phyloP scores from a whole-genome alignment of 2,329 filamentous ascomycete species.

The Hypoxylon sp. region DNA sequence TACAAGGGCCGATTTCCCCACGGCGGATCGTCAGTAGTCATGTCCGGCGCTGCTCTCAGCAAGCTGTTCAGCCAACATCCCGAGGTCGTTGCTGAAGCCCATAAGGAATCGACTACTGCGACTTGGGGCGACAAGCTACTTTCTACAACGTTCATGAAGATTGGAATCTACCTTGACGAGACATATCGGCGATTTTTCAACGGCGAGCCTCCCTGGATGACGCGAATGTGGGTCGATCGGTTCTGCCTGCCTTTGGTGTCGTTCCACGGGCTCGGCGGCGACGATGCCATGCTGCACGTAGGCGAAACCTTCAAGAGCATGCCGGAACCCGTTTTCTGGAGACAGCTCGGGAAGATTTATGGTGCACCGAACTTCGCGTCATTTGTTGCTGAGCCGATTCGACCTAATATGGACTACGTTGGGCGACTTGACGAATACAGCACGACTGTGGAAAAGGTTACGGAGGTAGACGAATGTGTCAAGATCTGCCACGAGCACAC shows the following conservation, averaged over 20 bases:
- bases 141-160: slow-evolving; percentile 63
- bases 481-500: slow-evolving; percentile 55
- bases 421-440: slow-evolving; percentile 61
- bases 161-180: slow-evolving; percentile 68
- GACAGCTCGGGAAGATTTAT: slow-evolving; percentile 63
- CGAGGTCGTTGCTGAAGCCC: slow-evolving; percentile 57
- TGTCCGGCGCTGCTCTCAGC: slow-evolving; percentile 64
- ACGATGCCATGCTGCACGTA: slow-evolving; percentile 59
- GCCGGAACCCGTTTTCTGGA: slow-evolving; percentile 60
- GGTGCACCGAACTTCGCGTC: slow-evolving; percentile 55
- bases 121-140: slow-evolving; percentile 67
- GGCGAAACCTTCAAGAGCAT: slow-evolving; percentile 56
- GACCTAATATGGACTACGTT: slow-evolving; percentile 61
- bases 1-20: slow-evolving; percentile 68
- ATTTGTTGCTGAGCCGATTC: slow-evolving; percentile 54
- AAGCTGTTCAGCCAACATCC: slow-evolving; percentile 58
- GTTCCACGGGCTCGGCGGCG: slow-evolving; percentile 63
- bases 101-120: slow-evolving; percentile 62
- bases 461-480: slow-evolving; percentile 57
- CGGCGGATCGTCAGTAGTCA: slow-evolving; percentile 65
- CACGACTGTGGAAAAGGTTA: slow-evolving; percentile 53
- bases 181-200: slow-evolving; percentile 66
- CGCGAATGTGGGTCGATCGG: slow-evolving; percentile 61
- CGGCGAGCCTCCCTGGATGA: slow-evolving; percentile 63
- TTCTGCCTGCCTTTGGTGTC: slow-evolving; percentile 67